Conservation (phyloP, 192 early-diverging fungal genomes). For the Oehlia diaphana region DNA sequence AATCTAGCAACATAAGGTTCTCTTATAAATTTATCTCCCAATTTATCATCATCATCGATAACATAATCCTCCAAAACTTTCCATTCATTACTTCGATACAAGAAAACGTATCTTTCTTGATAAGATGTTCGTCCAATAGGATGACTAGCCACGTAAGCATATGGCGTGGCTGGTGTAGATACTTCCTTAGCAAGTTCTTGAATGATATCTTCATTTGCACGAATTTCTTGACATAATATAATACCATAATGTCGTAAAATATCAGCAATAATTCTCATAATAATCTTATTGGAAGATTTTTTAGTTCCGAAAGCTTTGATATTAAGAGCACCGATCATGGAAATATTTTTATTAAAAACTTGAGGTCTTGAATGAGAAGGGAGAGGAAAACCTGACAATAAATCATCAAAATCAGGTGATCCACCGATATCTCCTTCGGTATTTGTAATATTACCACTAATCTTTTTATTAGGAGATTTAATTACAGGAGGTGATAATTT, state of each 20-base stretch:
- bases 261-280: slow-evolving; percentile 28
- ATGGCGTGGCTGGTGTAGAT: slow-evolving; percentile 17
- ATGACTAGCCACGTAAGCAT: slow-evolving; percentile 20
- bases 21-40: slow-evolving; percentile 25
- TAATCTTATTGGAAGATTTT: neutral
- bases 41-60: slow-evolving; percentile 23
- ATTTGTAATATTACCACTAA: neutral
- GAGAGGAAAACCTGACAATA: neutral
- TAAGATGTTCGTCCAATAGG: slow-evolving; percentile 25
- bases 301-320: slow-evolving; percentile 29
- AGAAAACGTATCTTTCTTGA: slow-evolving; percentile 27
- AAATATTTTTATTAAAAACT: slow-evolving; percentile 6
- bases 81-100: slow-evolving; percentile 26
- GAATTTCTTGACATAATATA: slow-evolving; percentile 30
- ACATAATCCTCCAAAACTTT: slow-evolving; percentile 27
- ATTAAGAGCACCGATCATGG: slow-evolving; percentile 21
- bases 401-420: neutral
- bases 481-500: neutral
- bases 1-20: slow-evolving; percentile 28
- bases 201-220: slow-evolving; percentile 9
- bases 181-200: neutral
- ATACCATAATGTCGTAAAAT: slow-evolving; percentile 25
- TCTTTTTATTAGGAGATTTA: neutral
- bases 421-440: neutral
- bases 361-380: slow-evolving; percentile 13